phyloP scores from a whole-genome alignment of 164 flowering plant species.

The Cinnamomum micranthum region DNA sequence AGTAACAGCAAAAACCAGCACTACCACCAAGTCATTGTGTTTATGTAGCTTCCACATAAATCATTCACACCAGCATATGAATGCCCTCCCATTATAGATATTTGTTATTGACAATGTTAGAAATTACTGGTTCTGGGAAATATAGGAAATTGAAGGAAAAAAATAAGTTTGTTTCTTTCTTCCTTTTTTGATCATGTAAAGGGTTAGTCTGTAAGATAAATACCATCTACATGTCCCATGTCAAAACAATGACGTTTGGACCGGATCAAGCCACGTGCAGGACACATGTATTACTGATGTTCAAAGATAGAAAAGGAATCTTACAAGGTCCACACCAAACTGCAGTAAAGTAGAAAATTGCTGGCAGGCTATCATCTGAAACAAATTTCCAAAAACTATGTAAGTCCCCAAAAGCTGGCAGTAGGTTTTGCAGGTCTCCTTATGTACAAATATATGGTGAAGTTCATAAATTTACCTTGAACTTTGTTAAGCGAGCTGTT shows the following conservation, averaged over 20 bases:
- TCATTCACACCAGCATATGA: too few relatives aligned
- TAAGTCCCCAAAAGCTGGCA: not conserved
- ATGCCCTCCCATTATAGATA: too few relatives aligned
- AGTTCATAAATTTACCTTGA: constrained; percentile 32
- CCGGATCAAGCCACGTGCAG: not conserved
- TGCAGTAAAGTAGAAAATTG: constrained; percentile 86
- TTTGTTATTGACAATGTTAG: too few relatives aligned
- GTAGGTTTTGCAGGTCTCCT: not conserved
- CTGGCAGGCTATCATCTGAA: constrained; percentile 58
- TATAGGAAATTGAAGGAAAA: too few relatives aligned
- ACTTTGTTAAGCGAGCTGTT: constrained; percentile 26
- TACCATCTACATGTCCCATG: not conserved
- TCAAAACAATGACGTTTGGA: not conserved
- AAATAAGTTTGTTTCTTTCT: too few relatives aligned
- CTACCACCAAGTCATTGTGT: too few relatives aligned
- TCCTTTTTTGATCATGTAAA: too few relatives aligned
- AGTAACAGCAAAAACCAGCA: too few relatives aligned
- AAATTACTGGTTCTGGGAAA: too few relatives aligned
- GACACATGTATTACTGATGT: not conserved
- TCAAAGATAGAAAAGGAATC: constrained; percentile 11
- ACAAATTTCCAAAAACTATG: not conserved
- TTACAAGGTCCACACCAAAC: constrained; percentile 95
- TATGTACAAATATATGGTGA: not conserved
- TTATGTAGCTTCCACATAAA: too few relatives aligned
- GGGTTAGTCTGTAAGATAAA: too few relatives aligned